Percentiles rank a stretch among this genome's conserved stretches.
Conservation (phyloP, 1,139 yeast genomes). For the Candida sp. region DNA sequence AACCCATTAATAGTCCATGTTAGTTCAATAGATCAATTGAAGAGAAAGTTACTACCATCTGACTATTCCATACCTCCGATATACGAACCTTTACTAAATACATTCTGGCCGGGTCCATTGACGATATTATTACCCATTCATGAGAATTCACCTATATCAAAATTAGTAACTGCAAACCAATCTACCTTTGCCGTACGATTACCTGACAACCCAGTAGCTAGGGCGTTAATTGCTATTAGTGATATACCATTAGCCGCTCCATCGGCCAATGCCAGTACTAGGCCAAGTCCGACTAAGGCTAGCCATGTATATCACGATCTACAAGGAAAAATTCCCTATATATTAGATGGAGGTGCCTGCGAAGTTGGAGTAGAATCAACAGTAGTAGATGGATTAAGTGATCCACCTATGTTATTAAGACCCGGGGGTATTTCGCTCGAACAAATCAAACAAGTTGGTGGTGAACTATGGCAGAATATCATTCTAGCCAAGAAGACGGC, state of each 20-base stretch:
- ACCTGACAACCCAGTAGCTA: slow-evolving; percentile 84
- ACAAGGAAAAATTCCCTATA: slow-evolving; percentile 75
- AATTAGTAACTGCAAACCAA: slow-evolving; percentile 80
- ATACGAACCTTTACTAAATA: slow-evolving; percentile 57
- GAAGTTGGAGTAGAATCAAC: slow-evolving; percentile 94
- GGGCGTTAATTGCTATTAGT: slow-evolving; percentile 84
- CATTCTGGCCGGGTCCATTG: slow-evolving; percentile 96
- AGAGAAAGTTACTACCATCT: slow-evolving; percentile 48
- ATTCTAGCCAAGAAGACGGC: slow-evolving; percentile 66
- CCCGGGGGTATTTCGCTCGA: slow-evolving; percentile 94
- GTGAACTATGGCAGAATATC: slow-evolving; percentile 59
- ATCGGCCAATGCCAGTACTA: slow-evolving; percentile 93
- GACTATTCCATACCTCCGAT: slow-evolving; percentile 57
- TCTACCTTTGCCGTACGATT: slow-evolving; percentile 88
- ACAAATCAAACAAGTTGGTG: slow-evolving; percentile 62
- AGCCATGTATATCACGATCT: slow-evolving; percentile 80
- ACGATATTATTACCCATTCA: slow-evolving; percentile 78
- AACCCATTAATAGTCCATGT: slow-evolving; percentile 92
- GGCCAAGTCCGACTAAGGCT: slow-evolving; percentile 92
- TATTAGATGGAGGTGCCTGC: slow-evolving; percentile 88
- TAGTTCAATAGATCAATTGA: slow-evolving; percentile 70
- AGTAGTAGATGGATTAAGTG: slow-evolving; percentile 82
- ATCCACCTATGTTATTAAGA: slow-evolving; percentile 83
- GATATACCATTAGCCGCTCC: slow-evolving; percentile 97
- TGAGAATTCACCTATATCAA: slow-evolving; percentile 53